A percentile compares a stretch with the other conserved stretches of the same genome.
These are phyloP conservation scores for Alternaria arbusti DNA, from an alignment of 2,329 filamentous ascomycete genomes.

Conservation along the genomic window DNA sequence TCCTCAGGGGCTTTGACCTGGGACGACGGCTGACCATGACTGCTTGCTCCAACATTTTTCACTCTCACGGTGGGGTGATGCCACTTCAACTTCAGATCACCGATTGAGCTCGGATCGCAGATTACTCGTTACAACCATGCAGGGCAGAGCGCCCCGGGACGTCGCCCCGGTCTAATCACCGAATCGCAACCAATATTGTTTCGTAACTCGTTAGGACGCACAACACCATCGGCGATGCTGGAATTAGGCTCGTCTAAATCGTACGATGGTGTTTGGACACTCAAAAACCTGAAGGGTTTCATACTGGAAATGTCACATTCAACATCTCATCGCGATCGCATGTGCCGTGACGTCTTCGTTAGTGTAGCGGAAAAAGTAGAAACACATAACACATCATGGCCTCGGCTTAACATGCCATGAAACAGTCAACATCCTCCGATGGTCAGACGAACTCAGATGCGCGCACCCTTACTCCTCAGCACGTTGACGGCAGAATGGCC, in stretches of 20 bases:
- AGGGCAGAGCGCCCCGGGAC: background rate
- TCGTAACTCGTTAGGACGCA: background rate
- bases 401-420: background rate
- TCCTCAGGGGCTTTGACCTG: background rate
- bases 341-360: background rate
- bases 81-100: background rate
- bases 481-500: constrained; percentile 79
- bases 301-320: background rate
- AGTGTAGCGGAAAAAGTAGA: background rate
- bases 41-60: background rate
- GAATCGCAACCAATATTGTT: background rate
- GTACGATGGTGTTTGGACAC: background rate
- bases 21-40: background rate
- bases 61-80: background rate
- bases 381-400: background rate
- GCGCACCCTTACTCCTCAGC: constrained; percentile 83
- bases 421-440: background rate
- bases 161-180: constrained; percentile 6
- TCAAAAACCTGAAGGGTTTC: background rate
- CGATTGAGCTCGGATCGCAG: background rate
- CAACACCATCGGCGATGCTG: background rate
- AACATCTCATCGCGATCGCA: constrained; percentile 3
- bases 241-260: background rate
- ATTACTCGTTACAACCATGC: background rate
- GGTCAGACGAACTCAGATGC: constrained; percentile 62